Base-by-base conservation (phyloP, 495 filamentous ascomycete species). In the Podospora comata region DNA sequence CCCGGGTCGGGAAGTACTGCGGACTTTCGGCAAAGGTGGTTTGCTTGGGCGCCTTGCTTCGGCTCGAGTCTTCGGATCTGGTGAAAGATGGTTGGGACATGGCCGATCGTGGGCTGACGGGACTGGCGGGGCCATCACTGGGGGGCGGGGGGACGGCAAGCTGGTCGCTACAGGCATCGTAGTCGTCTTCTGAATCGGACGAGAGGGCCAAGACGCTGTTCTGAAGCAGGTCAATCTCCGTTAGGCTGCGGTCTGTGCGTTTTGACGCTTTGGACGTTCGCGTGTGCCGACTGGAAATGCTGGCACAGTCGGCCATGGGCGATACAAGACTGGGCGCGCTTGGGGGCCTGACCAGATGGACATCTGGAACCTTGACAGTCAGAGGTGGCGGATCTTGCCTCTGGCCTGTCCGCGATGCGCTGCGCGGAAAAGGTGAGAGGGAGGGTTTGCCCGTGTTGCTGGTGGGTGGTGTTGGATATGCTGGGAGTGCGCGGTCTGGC, bases 211-310 rank as follows among this genome's bases (percentile, higher is more conserved):
- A 70, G 19, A 85, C 77, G 68, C 81, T 83, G 57, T 80, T 81
- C 56, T 81, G 75, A 54, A 83, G 76, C 30, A 83, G 73, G 61
- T 85, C 82, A 15, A 83, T 73, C 44, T 80, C 82, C 13, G 67
- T 73, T 28, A 83, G 30, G 55, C 79, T 78, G 28, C 72, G 79
- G 57, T 79, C 79, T 1, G 79, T 81, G 0, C 79, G 81, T 19
- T 78, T 80, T 3, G 81, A 82, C 0, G 81, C 82, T 54, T 82
- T 82, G 2, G 82, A 85, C 5, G 82, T 85, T 61, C 82, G 71
- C 5, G 82, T 85, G 63, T 85, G 81, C 20, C 82, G 76, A 58
- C 82, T 85, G 18, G 82, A 85, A 44, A 85, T 70, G 65, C 82
- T 85, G 0, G 78, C 78, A 2, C 77, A 76, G 65, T 80, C 81